Evolutionary conservation across 805 yeast species (phyloP).

Genomic region (Sugiyamaella boreocaroliniensis): DNA sequence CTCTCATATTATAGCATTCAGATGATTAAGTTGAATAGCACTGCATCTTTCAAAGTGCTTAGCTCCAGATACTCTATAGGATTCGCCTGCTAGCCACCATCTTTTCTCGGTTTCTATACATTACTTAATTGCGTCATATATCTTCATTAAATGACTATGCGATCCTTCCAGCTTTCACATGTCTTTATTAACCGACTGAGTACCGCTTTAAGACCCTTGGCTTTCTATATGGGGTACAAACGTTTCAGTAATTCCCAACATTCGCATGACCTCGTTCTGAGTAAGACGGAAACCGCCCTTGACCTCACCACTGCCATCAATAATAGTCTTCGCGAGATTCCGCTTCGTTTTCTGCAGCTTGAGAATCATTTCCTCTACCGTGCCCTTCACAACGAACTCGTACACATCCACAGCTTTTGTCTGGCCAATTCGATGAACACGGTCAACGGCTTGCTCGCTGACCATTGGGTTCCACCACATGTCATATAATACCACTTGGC

Average conservation of each 20-base stretch:
- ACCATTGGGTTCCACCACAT: slow-evolving; percentile 51
- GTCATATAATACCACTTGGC: slow-evolving; percentile 37
- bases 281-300: neutral
- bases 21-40: too few relatives aligned
- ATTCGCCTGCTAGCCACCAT: too few relatives aligned
- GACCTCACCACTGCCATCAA: slow-evolving; percentile 17
- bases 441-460: slow-evolving; percentile 45
- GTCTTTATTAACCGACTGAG: too few relatives aligned
- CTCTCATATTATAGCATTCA: too few relatives aligned
- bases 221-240: neutral
- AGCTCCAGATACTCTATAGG: too few relatives aligned
- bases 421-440: slow-evolving; percentile 47
- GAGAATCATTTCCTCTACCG: slow-evolving; percentile 39
- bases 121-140: too few relatives aligned
- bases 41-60: too few relatives aligned
- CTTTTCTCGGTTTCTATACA: too few relatives aligned
- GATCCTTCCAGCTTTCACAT: too few relatives aligned
- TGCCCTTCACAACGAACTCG: slow-evolving; percentile 34
- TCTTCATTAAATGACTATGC: too few relatives aligned
- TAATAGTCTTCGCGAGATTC: slow-evolving; percentile 29
- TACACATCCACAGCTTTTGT: slow-evolving; percentile 38
- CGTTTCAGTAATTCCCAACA: neutral
- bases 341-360: slow-evolving; percentile 34
- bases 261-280: neutral
- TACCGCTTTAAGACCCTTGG: too few relatives aligned